Conservation (phyloP, 2,329 filamentous ascomycete species). For the Aspergillus flavus region DNA sequence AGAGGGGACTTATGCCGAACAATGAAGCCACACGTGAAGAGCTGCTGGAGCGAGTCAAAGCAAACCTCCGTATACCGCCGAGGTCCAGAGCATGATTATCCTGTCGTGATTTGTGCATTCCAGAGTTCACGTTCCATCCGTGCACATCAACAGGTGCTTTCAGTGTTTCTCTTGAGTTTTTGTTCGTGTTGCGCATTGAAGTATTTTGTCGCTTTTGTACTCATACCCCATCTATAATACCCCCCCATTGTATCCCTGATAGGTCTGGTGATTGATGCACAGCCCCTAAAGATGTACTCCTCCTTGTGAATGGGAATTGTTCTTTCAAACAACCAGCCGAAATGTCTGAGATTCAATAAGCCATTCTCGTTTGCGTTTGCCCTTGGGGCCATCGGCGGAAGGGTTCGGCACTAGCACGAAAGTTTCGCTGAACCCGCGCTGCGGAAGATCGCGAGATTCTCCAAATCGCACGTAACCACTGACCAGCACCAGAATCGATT, state of each 20-base stretch:
- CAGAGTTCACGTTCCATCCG: neutral
- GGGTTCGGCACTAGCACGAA: slow-evolving; percentile 77
- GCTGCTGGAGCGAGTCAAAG: slow-evolving; percentile 68
- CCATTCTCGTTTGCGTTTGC: slow-evolving; percentile 61
- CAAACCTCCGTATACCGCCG: slow-evolving; percentile 61
- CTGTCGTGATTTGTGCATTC: neutral
- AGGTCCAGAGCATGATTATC: slow-evolving; percentile 17
- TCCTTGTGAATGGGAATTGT: neutral
- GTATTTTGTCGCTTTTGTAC: neutral
- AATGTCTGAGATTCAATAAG: slow-evolving; percentile 75
- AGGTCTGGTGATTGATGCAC: neutral
- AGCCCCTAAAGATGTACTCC: neutral
- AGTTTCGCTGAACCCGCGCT: slow-evolving; percentile 75
- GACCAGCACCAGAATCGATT: slow-evolving; percentile 71
- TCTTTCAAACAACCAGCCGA: slow-evolving; percentile 52
- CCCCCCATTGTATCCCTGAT: neutral
- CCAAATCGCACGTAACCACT: slow-evolving; percentile 73
- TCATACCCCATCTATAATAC: slow-evolving; percentile 1
- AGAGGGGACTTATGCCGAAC: slow-evolving; percentile 67
- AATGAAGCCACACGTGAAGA: slow-evolving; percentile 63
- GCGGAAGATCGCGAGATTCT: slow-evolving; percentile 60
- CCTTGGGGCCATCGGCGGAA: slow-evolving; percentile 55
- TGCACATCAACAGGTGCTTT: slow-evolving; percentile 1
- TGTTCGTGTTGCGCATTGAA: slow-evolving; percentile 7
- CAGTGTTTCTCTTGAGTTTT: slow-evolving; percentile 1